phyloP scores from a whole-genome alignment of 1,284 basidiomycete species.

The Cutaneotrichosporon curvatum region DNA sequence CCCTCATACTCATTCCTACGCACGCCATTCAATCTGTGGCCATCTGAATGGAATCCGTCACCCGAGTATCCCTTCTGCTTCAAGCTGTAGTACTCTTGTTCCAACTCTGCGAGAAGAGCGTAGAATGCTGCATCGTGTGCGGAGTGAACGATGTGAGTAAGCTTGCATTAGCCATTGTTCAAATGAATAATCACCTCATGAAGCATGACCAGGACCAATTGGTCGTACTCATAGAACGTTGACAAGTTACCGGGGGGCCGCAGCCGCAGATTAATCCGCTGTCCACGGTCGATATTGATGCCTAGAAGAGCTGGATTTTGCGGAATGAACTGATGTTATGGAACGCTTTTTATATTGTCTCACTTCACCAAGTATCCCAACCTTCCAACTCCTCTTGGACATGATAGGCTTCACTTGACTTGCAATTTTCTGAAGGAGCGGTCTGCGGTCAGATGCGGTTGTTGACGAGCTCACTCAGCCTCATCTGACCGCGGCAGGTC shows the following conservation, averaged over 20 bases:
- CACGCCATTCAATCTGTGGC: constrained; percentile 58
- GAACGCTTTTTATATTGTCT: neutral
- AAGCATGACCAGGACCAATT: constrained; percentile 69
- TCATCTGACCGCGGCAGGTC: constrained; percentile 39
- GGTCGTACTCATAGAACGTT: constrained; percentile 67
- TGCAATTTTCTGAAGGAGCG: constrained; percentile 62
- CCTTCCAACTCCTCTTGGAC: constrained; percentile 68
- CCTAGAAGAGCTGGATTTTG: constrained; percentile 62
- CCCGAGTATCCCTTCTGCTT: constrained; percentile 66
- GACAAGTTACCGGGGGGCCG: constrained; percentile 61
- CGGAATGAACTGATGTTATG: constrained; percentile 60
- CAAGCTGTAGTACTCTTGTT: constrained; percentile 72
- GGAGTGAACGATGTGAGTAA: constrained; percentile 79
- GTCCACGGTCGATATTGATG: constrained; percentile 61
- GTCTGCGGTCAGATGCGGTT: constrained; percentile 18
- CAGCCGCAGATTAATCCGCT: constrained; percentile 71
- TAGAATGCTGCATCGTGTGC: constrained; percentile 75
- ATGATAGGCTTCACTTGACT: constrained; percentile 83
- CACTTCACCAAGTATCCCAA: constrained; percentile 69
- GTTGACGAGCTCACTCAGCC: constrained; percentile 34
- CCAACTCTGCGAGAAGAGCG: constrained; percentile 64
- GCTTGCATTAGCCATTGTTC: constrained; percentile 46
- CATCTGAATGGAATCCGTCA: constrained; percentile 72
- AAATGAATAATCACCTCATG: constrained; percentile 59
- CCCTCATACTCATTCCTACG: constrained; percentile 61